Base-by-base conservation (phyloP, 2,329 filamentous ascomycete genomes). In the Penicillium sp. region DNA sequence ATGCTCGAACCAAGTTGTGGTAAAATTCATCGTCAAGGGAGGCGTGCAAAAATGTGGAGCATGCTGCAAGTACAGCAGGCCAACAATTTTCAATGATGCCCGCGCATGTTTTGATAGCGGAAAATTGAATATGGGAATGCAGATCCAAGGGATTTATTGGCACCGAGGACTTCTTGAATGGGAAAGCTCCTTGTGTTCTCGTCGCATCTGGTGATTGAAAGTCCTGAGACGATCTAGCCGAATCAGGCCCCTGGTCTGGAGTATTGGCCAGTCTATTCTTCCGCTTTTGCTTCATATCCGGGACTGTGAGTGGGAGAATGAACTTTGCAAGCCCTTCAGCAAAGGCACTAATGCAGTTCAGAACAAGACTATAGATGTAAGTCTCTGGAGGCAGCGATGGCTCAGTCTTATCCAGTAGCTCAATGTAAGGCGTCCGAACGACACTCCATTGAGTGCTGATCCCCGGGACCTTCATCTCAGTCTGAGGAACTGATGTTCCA, bases 251-350 rank as follows among this genome's bases (percentile, higher is more conserved):
- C 23, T 76, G 72, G 4, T 75, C 62, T 72, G 67, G 57, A 40
- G 51, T 63, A 33, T 51, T 62, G 55, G 65, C 72, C 57, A 71
- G 73, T 57, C 73, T 66, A 48, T 67, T 72, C 56, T 69, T 77
- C 37, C 74, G 71, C 81, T 66, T 85, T 74, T 68, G 75, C 76
- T 70, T 85, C 74, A 62, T 74, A 73, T 95, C 90, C 5, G 91
- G 88, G 1, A 96, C 90, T 0, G 94, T 96, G 35, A 99, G 77
- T 0, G 94, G 94, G 14, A 99, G 81, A 45, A 97, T 89, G 63
- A 96, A 96, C 70, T 93, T 96, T 27, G 93, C 94, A 18, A 99
- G 79, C 2, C 90, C 92, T 68, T 99, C 94, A 0, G 93, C 96
- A 48, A 99, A 83, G 1, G 87, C 91, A 43, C 89, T 93, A 56